Conservation (phyloP, 805 yeast species). For the Candida sakaeoensis region DNA sequence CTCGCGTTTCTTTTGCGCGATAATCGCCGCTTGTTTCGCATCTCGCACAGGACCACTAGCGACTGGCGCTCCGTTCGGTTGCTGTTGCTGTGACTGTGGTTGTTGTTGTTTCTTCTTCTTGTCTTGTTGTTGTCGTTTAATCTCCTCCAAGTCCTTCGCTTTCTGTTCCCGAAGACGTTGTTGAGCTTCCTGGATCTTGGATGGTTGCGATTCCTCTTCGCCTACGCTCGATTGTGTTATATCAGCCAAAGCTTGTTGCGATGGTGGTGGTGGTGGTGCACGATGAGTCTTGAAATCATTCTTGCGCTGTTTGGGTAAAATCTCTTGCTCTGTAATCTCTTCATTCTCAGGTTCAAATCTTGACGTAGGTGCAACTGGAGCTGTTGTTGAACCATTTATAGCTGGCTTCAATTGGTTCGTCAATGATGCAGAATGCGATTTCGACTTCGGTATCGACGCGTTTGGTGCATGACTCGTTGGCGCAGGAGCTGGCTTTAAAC, state of each 20-base stretch:
- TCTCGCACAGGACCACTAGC: conserved; percentile 45
- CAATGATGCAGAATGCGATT: conserved; percentile 38
- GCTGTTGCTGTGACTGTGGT: no score
- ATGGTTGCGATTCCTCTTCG: not conserved
- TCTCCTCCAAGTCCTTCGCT: conserved; percentile 7
- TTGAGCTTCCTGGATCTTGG: conserved; percentile 10
- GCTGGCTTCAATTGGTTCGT: conserved; percentile 21
- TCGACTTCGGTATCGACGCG: conserved; percentile 34
- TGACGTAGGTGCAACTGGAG: conserved; percentile 31
- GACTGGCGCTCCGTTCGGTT: no score
- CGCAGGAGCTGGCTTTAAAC: conserved; percentile 34
- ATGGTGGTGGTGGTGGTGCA: conserved; percentile 43
- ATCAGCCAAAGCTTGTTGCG: conserved; percentile 17
- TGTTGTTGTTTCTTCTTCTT: conserved; percentile 14
- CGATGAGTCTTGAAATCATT: conserved; percentile 31
- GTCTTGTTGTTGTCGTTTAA: conserved; percentile 9
- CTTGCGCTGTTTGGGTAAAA: conserved; percentile 17
- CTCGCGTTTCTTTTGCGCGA: conserved; percentile 69
- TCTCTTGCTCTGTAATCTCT: no score
- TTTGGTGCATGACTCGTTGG: conserved; percentile 31
- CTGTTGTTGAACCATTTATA: conserved; percentile 29
- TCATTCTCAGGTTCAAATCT: conserved; percentile 19
- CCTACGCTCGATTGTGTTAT: conserved; percentile 9
- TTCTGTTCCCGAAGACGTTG: conserved; percentile 8
- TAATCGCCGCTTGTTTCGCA: conserved; percentile 51